Conservation (phyloP, 495 filamentous ascomycete genomes). For the Friedmanniomyces simplex region DNA sequence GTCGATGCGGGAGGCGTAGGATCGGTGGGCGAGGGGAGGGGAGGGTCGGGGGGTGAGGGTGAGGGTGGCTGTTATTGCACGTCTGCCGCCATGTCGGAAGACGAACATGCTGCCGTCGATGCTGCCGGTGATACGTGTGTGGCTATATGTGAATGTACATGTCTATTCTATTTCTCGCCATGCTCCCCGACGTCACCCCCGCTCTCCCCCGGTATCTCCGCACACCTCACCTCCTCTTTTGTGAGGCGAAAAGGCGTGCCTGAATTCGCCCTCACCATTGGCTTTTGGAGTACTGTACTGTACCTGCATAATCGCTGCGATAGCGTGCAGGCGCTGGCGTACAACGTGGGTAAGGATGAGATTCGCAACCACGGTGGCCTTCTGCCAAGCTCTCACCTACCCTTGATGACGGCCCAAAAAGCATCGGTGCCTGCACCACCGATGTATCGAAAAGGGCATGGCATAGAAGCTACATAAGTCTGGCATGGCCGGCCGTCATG, state of each 20-base stretch:
- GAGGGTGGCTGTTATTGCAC: not conserved
- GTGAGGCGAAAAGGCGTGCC: not conserved
- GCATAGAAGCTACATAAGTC: not conserved
- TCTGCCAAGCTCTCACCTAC: not conserved
- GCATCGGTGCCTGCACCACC: no score
- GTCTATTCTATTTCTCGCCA: no score
- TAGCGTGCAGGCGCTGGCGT: not conserved
- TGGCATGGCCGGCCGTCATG: not conserved
- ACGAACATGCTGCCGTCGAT: slow-evolving; percentile 8
- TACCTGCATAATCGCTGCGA: not conserved
- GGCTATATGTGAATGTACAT: no score
- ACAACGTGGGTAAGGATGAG: not conserved
- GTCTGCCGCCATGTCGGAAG: slow-evolving; percentile 15
- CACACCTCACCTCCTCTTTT: no score
- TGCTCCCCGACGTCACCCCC: not conserved
- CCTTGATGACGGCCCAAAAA: not conserved
- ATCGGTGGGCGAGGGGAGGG: not conserved
- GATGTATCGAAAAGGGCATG: no score
- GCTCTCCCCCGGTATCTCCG: not conserved
- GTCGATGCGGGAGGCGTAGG: slow-evolving; percentile 17
- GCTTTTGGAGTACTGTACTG: not conserved
- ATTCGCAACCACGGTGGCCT: not conserved
- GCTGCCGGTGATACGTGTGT: not conserved
- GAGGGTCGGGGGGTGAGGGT: not conserved
- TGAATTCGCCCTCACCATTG: not conserved